Conservation (phyloP, 768 basidiomycete species). For the Calocera viscosa region DNA sequence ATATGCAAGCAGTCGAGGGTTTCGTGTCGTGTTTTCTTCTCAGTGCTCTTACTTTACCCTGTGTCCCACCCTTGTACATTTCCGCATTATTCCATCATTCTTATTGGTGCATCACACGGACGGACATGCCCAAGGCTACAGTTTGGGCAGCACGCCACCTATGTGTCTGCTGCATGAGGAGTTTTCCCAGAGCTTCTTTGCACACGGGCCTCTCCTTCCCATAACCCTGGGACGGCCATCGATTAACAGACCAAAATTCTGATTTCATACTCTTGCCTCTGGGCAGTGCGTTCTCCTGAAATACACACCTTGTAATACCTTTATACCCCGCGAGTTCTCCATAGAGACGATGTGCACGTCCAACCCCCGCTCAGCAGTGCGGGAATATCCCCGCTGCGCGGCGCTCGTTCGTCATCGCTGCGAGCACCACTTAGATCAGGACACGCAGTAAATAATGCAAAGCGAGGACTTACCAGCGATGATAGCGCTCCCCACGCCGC, state of each 20-base stretch:
- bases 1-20: neutral
- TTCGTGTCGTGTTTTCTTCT: neutral
- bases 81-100: neutral
- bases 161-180: too few species aligned
- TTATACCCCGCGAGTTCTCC: slow-evolving; percentile 8
- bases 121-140: too few species aligned
- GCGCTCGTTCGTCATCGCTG: slow-evolving; percentile 83
- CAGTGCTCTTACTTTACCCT: neutral
- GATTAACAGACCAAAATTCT: too few species aligned
- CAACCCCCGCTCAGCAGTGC: slow-evolving; percentile 14
- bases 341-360: slow-evolving; percentile 13
- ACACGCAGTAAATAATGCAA: neutral
- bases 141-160: too few species aligned
- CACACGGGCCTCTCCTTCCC: too few species aligned
- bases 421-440: neutral
- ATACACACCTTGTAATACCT: too few species aligned
- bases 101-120: neutral
- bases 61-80: neutral
- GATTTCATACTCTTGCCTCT: too few species aligned
- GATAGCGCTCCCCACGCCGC: slow-evolving; percentile 91
- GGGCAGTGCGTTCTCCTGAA: too few species aligned
- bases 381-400: slow-evolving; percentile 44
- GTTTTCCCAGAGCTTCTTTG: too few species aligned
- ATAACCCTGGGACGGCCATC: too few species aligned
- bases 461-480: slow-evolving; percentile 50